phyloP scores from a whole-genome alignment of 2,329 filamentous ascomycete species.

The Alternaria sp. region DNA sequence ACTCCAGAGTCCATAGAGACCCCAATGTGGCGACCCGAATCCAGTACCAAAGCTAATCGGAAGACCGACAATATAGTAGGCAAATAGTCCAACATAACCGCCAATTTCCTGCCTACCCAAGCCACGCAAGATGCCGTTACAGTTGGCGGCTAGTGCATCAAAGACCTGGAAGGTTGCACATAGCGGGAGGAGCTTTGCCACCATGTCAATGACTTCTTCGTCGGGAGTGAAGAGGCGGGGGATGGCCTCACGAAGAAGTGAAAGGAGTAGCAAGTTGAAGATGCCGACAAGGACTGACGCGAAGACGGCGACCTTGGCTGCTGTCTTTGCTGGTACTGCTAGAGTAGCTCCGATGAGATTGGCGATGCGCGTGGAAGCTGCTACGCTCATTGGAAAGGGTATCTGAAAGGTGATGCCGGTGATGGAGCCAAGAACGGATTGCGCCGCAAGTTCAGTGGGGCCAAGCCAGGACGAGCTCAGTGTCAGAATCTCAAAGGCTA shows the following conservation, averaged over 20 bases:
- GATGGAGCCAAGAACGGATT: slow-evolving; percentile 83
- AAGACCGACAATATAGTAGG: slow-evolving; percentile 86
- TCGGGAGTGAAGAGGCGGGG: slow-evolving; percentile 77
- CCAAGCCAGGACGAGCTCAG: slow-evolving; percentile 83
- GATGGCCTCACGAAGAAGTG: slow-evolving; percentile 73
- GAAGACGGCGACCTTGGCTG: slow-evolving; percentile 77
- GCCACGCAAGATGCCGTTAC: slow-evolving; percentile 85
- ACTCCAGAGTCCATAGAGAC: slow-evolving; percentile 80
- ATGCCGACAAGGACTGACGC: slow-evolving; percentile 75
- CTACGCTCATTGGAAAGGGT: slow-evolving; percentile 89
- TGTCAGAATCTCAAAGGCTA: slow-evolving; percentile 91
- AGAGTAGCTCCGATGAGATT: slow-evolving; percentile 91
- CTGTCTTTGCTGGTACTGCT: slow-evolving; percentile 79
- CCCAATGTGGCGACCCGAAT: slow-evolving; percentile 79
- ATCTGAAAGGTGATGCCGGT: slow-evolving; percentile 86
- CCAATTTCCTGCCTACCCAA: slow-evolving; percentile 89
- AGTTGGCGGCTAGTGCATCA: slow-evolving; percentile 79
- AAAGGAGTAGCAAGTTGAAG: slow-evolving; percentile 77
- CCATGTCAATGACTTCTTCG: slow-evolving; percentile 71
- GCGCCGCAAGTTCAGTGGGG: slow-evolving; percentile 81
- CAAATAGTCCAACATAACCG: slow-evolving; percentile 84
- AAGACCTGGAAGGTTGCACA: slow-evolving; percentile 91
- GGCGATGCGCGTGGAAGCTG: slow-evolving; percentile 85
- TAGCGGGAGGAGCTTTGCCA: slow-evolving; percentile 74
- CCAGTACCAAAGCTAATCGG: slow-evolving; percentile 81